Evolutionary conservation across 352 stramenopile genomes (phyloP).

Genomic region (Globisporangium takayamanum): DNA sequence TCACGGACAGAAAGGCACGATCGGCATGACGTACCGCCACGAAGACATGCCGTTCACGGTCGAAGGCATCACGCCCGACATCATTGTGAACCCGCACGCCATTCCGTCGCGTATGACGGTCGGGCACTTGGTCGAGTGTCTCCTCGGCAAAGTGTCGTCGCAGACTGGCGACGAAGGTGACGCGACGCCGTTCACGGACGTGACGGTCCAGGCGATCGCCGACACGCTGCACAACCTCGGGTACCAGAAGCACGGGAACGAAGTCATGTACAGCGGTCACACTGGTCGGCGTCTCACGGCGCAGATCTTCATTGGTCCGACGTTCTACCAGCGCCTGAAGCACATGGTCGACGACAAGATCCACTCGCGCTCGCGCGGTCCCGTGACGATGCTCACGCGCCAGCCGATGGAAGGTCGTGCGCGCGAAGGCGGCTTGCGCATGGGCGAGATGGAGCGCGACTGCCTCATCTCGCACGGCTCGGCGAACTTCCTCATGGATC

Average conservation of each 20-base stretch:
- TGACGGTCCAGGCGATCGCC: slow-evolving; percentile 97
- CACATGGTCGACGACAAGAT: slow-evolving; percentile 99
- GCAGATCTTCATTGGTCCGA: slow-evolving; percentile 99
- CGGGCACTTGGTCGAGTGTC: slow-evolving; percentile 99
- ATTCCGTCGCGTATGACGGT: slow-evolving; percentile 99
- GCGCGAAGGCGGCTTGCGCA: slow-evolving; percentile 97
- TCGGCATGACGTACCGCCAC: slow-evolving; percentile 99
- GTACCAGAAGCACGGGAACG: slow-evolving; percentile 99
- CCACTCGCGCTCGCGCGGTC: slow-evolving; percentile 92
- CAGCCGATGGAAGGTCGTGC: slow-evolving; percentile 99
- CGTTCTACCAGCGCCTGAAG: slow-evolving; percentile 99
- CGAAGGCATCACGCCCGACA: slow-evolving; percentile 98
- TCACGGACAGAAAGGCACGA: slow-evolving; percentile 91
- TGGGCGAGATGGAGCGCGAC: slow-evolving; percentile 99
- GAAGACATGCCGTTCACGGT: slow-evolving; percentile 99
- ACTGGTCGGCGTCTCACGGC: slow-evolving; percentile 95
- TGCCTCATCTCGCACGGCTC: slow-evolving; percentile 99
- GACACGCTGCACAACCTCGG: slow-evolving; percentile 93
- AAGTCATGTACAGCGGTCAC: slow-evolving; percentile 99
- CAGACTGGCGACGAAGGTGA: slow-evolving; percentile 97
- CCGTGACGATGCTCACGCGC: slow-evolving; percentile 97
- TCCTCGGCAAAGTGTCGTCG: slow-evolving; percentile 97
- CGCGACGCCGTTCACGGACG: slow-evolving; percentile 98
- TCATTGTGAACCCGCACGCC: slow-evolving; percentile 99
- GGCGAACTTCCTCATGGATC: slow-evolving; percentile 99